These are phyloP conservation scores for Coemansia nantahalensis DNA, from an alignment of 192 early-diverging fungal species.

Conservation along the genomic window DNA sequence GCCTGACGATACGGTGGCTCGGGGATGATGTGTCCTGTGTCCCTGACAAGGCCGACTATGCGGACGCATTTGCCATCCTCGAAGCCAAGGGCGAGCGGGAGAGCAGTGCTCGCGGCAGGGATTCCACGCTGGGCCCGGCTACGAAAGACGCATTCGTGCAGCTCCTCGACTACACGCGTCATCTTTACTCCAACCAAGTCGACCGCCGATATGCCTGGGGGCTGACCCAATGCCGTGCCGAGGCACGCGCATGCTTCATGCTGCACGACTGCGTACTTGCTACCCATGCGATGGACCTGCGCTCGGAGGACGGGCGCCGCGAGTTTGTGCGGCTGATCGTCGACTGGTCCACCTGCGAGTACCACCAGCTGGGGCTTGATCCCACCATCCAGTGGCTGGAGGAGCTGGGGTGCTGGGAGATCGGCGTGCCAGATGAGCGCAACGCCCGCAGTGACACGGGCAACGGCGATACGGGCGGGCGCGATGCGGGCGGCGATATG, in stretches of 20 bases:
- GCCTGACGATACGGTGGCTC: background rate
- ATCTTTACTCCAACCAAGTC: slow-evolving; percentile 4
- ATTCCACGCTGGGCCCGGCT: background rate
- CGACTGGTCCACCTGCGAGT: slow-evolving; percentile 10
- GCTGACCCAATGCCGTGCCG: background rate
- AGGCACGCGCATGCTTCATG: slow-evolving; percentile 1
- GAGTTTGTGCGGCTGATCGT: slow-evolving; percentile 8
- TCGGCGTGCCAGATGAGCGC: background rate
- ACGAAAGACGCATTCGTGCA: background rate
- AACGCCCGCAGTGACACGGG: too few relatives aligned
- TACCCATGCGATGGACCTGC: background rate
- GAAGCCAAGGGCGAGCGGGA: background rate
- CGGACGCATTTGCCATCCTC: background rate
- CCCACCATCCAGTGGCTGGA: background rate
- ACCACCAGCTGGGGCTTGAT: slow-evolving; percentile 7
- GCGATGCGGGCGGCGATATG: too few relatives aligned
- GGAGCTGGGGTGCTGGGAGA: background rate
- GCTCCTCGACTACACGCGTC: slow-evolving; percentile 4
- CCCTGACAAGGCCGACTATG: background rate
- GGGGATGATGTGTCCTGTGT: too few relatives aligned
- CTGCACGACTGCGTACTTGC: background rate
- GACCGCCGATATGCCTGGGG: slow-evolving; percentile 12
- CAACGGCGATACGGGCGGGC: too few relatives aligned
- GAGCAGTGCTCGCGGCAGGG: background rate
- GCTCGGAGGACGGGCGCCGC: background rate